Evolutionary conservation across 2,329 filamentous ascomycete species (phyloP).

Genomic region (Arachnopeziza araneosa): DNA sequence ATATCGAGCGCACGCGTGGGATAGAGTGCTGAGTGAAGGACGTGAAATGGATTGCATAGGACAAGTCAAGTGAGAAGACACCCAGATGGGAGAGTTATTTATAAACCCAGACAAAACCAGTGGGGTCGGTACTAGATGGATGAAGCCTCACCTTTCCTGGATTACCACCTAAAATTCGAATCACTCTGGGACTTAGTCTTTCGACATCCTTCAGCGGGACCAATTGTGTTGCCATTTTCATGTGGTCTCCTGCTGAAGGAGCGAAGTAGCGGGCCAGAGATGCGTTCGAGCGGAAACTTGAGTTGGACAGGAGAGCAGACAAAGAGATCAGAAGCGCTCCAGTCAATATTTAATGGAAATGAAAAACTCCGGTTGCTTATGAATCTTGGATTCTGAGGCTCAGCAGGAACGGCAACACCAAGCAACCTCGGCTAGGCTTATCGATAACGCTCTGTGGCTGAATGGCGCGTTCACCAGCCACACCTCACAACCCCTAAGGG

Average conservation of each 20-base stretch:
- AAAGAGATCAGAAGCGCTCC: background rate
- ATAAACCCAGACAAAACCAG: background rate
- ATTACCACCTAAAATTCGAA: slow-evolving; percentile 85
- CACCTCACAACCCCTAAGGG: background rate
- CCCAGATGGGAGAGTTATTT: no score
- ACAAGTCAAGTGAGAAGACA: no score
- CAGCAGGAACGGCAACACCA: background rate
- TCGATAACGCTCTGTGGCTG: background rate
- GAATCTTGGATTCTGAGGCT: no score
- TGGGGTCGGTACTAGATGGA: background rate
- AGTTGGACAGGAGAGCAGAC: background rate
- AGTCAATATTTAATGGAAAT: background rate
- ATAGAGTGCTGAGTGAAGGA: background rate
- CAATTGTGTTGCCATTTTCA: slow-evolving; percentile 28
- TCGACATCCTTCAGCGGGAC: slow-evolving; percentile 61
- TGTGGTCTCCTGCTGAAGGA: no score
- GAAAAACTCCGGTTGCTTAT: background rate
- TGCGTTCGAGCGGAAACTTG: no score
- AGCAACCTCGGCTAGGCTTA: background rate
- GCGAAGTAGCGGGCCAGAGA: no score
- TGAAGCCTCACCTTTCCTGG: slow-evolving; percentile 64
- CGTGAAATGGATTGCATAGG: no score
- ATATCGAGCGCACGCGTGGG: background rate
- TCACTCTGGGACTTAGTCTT: slow-evolving; percentile 69
- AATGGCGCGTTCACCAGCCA: background rate